phyloP scores from a whole-genome alignment of 257 asterid genomes.

The Solanum microdontum region DNA sequence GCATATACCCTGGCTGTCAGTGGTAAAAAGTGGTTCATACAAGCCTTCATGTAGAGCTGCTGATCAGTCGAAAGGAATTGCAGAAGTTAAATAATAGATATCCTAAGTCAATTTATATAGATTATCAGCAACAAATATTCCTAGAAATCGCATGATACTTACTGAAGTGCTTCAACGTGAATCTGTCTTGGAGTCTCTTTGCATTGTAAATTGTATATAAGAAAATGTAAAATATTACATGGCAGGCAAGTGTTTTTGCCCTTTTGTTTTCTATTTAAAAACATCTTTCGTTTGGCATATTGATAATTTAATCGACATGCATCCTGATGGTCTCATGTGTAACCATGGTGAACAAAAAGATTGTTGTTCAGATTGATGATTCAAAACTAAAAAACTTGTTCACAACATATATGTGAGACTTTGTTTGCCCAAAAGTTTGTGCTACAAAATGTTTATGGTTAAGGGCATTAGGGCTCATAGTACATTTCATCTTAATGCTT shows the following conservation, averaged over 20 bases:
- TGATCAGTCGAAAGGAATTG: conserved; percentile 61
- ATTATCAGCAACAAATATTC: background rate
- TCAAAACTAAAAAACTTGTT: background rate
- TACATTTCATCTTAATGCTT: background rate
- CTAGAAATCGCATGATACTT: background rate
- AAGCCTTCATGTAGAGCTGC: conserved; percentile 71
- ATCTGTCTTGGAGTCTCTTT: background rate
- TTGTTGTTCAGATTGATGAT: background rate
- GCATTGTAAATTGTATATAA: background rate
- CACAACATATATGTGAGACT: background rate
- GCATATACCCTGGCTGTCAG: conserved; percentile 87
- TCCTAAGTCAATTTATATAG: background rate
- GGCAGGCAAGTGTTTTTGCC: background rate
- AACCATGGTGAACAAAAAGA: background rate
- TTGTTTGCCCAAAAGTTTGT: background rate
- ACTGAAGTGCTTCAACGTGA: background rate
- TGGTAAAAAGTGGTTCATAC: conserved; percentile 94
- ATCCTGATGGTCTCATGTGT: background rate
- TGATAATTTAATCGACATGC: background rate
- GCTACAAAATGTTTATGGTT: background rate
- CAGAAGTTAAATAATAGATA: conserved; percentile 22
- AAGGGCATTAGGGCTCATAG: background rate
- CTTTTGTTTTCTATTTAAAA: background rate
- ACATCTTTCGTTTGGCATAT: background rate
- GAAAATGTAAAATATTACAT: background rate